Evolutionary conservation across 768 basidiomycete species (phyloP), one percentile per base, ranked within the genome.

Genomic region (Lactarius tabidus): DNA sequence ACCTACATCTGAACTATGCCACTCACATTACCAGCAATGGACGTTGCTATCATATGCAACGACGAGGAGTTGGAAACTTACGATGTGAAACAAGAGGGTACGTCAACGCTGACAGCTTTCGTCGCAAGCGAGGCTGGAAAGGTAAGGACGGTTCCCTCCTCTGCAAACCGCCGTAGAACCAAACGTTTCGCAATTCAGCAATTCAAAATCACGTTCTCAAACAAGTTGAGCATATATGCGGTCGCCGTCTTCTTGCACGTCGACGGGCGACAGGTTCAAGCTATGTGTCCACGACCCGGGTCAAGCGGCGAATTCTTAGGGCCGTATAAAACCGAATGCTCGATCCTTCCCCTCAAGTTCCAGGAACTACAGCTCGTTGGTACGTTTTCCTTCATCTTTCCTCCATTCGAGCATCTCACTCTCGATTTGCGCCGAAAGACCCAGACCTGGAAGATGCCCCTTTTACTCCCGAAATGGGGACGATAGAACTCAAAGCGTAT

Each of bases 71-170:
- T 65, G 31, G 38, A 57, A 52, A 41, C 31, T 3, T 41, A 57
- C 36, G 55, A 53, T n/a, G 56, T 39, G 18, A 41, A 43, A 17
- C 55, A 41, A 15, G 64, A 57, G 6, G 43, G 58, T n/a, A 36
- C 48, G 14, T 57, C 45, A 3, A 31, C 55, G 1, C 1, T 57
- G 28, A 57, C 18, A 9, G 64, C 55, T 1, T 62, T 57, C 29
- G 38, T 65, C 8, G 60, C 64, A 28, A 65, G 64, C 31, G 55
- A 57, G 48, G 55, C 60, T 33, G 56, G 65, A 18, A 66, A 66
- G 56, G 65, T 66, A 26, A 51, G 38, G 35, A 33, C 8, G 33
- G 33, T 8, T 33, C 33, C 8, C 31, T n/a, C 38, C 1, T 15
- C 51, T 28, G 20, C 17, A 15, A 29, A 26, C 10, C 6, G 23